Evolutionary conservation across 2,329 filamentous ascomycete genomes (phyloP).

Genomic region (Monosporascus sp.): DNA sequence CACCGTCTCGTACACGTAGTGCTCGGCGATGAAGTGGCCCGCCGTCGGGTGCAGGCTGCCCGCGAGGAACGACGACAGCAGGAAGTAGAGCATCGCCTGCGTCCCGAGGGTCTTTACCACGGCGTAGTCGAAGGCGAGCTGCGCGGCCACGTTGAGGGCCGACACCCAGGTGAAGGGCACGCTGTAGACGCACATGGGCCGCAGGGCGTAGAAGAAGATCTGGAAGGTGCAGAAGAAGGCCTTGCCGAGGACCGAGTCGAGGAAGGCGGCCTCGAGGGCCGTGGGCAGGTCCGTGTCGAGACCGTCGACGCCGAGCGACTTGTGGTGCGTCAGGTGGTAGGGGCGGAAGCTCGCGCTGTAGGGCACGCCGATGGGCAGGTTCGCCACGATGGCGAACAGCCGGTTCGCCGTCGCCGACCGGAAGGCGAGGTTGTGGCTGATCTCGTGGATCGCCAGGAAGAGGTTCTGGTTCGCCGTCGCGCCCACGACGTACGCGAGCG

Average conservation of each 20-base stretch:
- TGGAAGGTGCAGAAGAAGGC: slow-evolving; percentile 99
- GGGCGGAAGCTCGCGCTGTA: slow-evolving; percentile 96
- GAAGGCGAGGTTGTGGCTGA: slow-evolving; percentile 96
- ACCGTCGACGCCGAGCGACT: slow-evolving; percentile 92
- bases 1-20: slow-evolving; percentile 74
- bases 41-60: slow-evolving; percentile 91
- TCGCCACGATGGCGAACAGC: slow-evolving; percentile 85
- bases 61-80: slow-evolving; percentile 87
- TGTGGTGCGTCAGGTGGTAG: slow-evolving; percentile 98
- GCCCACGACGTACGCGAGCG: slow-evolving; percentile 83
- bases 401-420: slow-evolving; percentile 74
- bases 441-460: slow-evolving; percentile 97
- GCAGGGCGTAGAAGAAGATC: slow-evolving; percentile 96
- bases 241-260: slow-evolving; percentile 93
- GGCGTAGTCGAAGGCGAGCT: slow-evolving; percentile 70
- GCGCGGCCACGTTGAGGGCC: slow-evolving; percentile 71
- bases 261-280: slow-evolving; percentile 81
- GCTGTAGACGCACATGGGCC: slow-evolving; percentile 90
- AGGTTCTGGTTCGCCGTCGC: slow-evolving; percentile 98
- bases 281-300: slow-evolving; percentile 96
- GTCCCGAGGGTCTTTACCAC: slow-evolving; percentile 57
- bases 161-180: slow-evolving; percentile 84
- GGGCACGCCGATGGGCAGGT: slow-evolving; percentile 89
- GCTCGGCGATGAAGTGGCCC: slow-evolving; percentile 97
- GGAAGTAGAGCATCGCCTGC: slow-evolving; percentile 71